Percentiles rank a stretch among this genome's conserved stretches.
phyloP scores from a whole-genome alignment of 2,329 filamentous ascomycete genomes.

The Calonectria montana region DNA sequence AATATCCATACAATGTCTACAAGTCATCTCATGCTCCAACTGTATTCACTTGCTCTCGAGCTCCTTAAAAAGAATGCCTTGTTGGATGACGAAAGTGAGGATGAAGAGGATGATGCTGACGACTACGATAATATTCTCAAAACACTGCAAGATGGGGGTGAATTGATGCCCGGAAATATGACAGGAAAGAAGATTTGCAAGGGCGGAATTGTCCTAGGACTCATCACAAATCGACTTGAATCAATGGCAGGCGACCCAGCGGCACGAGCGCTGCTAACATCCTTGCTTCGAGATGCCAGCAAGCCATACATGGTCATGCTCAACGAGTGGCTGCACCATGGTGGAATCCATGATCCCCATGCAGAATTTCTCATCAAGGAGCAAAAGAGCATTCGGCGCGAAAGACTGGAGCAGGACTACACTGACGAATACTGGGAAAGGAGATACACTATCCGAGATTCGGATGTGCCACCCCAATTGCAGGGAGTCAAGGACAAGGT shows the following conservation, averaged over 20 bases:
- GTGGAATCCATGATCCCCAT: conserved; percentile 93
- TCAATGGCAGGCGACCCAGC: conserved; percentile 95
- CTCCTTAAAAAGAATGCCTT: conserved; percentile 89
- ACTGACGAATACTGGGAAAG: conserved; percentile 99
- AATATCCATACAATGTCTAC: conserved; percentile 93
- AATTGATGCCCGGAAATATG: conserved; percentile 81
- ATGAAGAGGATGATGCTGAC: conserved; percentile 79
- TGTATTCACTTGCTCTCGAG: conserved; percentile 89
- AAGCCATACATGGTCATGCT: conserved; percentile 98
- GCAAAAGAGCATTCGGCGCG: conserved; percentile 92
- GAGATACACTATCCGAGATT: conserved; percentile 92
- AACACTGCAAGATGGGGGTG: conserved; percentile 86
- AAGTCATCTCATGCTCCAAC: conserved; percentile 88
- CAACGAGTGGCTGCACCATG: conserved; percentile 98
- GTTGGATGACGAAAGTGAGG: conserved; percentile 82
- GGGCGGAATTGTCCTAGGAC: conserved; percentile 91
- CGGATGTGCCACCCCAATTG: conserved; percentile 91
- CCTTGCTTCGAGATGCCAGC: conserved; percentile 86
- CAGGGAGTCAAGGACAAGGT: conserved; percentile 94
- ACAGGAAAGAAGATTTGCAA: conserved; percentile 93
- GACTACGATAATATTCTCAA: conserved; percentile 95
- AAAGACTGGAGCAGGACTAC: conserved; percentile 93
- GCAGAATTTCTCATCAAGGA: conserved; percentile 95
- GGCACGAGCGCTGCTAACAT: conserved; percentile 83
- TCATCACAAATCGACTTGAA: conserved; percentile 86